phyloP scores from a whole-genome alignment of 306 rosid genomes.

The Castanospermum australe region DNA sequence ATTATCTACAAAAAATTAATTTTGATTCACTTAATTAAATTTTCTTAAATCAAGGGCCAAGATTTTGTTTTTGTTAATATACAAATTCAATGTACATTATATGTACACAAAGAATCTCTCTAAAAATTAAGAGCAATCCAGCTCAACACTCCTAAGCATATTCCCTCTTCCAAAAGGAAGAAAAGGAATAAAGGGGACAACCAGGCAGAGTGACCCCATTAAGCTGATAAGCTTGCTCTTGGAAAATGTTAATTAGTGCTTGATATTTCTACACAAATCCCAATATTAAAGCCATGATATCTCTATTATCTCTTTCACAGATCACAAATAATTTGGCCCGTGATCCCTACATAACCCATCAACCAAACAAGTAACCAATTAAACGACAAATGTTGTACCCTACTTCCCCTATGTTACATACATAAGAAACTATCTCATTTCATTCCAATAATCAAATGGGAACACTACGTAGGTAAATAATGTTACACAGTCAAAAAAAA shows the following conservation, averaged over 20 bases:
- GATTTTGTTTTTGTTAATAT: too few relatives aligned
- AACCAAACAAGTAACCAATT: neutral
- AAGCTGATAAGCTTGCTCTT: slow-evolving; percentile 1
- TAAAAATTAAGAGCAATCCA: neutral
- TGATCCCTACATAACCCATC: neutral
- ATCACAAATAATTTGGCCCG: neutral
- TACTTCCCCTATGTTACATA: neutral
- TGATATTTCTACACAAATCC: slow-evolving; percentile 20
- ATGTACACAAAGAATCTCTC: too few relatives aligned
- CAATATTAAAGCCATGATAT: neutral
- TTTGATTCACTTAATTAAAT: too few relatives aligned
- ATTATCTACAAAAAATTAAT: too few relatives aligned
- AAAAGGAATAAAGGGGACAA: slow-evolving; percentile 39
- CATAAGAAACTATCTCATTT: neutral
- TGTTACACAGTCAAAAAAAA: too few relatives aligned
- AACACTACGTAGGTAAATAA: too few relatives aligned
- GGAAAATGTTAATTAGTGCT: neutral
- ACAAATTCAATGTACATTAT: too few relatives aligned
- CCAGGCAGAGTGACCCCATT: slow-evolving; percentile 9
- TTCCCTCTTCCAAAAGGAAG: slow-evolving; percentile 28
- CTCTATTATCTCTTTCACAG: neutral
- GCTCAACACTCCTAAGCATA: slow-evolving; percentile 30
- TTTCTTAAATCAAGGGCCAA: too few relatives aligned
- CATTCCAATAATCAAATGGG: slow-evolving; percentile 12
- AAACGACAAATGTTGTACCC: neutral